These are phyloP conservation scores for Arthrobotrys sinensis DNA, from an alignment of 2,329 filamentous ascomycete species.

Conservation along the genomic window DNA sequence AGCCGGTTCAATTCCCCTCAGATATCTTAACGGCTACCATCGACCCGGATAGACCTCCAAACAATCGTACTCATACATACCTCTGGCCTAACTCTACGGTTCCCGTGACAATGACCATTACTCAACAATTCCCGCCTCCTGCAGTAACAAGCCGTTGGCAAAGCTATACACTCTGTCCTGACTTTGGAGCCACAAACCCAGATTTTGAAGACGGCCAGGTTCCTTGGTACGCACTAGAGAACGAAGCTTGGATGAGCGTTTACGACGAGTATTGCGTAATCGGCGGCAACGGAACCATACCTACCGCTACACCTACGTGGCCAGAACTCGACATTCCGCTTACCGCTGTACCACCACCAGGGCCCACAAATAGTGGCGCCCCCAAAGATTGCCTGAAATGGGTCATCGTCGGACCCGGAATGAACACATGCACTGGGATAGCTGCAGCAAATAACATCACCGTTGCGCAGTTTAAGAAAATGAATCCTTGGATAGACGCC, in stretches of 20 bases:
- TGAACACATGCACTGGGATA: slow-evolving; percentile 28
- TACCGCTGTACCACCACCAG: slow-evolving; percentile 10
- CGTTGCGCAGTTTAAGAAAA: slow-evolving; percentile 9
- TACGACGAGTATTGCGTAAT: slow-evolving; percentile 23
- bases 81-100: slow-evolving; percentile 34
- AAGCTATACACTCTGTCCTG: slow-evolving; percentile 29
- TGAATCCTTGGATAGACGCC: slow-evolving; percentile 38
- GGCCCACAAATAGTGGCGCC: slow-evolving; percentile 19
- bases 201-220: slow-evolving; percentile 20
- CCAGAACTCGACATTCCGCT: slow-evolving; percentile 23
- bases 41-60: slow-evolving; percentile 10
- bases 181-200: slow-evolving; percentile 16
- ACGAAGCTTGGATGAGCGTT: slow-evolving; percentile 32
- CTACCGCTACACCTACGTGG: slow-evolving; percentile 25
- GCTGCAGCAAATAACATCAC: slow-evolving; percentile 27
- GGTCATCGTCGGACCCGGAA: slow-evolving; percentile 16
- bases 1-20: slow-evolving; percentile 12
- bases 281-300: slow-evolving; percentile 18
- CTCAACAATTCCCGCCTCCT: slow-evolving; percentile 14
- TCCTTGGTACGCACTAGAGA: slow-evolving; percentile 28
- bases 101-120: not conserved
- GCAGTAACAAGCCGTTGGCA: slow-evolving; percentile 8
- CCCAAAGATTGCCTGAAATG: slow-evolving; percentile 37
- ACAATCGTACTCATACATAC: slow-evolving; percentile 16
- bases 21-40: slow-evolving; percentile 30